Base-by-base conservation (phyloP, 306 rosid genomes). In the Gastrolobium villosum region DNA sequence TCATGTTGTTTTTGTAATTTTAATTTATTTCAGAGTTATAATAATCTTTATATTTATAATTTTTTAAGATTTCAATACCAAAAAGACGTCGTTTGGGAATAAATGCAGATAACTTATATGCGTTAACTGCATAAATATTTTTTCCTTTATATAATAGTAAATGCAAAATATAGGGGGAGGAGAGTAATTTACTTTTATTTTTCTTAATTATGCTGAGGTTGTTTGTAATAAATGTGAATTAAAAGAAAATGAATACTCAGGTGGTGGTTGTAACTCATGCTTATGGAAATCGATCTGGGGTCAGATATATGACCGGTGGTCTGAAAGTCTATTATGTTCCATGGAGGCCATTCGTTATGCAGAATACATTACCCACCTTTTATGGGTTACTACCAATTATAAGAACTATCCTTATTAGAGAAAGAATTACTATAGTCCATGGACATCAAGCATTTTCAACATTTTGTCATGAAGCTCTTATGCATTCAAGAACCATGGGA, bases 361-460 rank as follows among this genome's bases (percentile, higher is more conserved):
- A 94, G 87, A 94, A 92, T 55, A 92, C 98, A 5, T 81, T 92
- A 2, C 97, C 96, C 1, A 92, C 98, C 35, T 10, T 94, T 63
- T 94, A 88, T 7, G 97, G 97, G 46, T 85, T 90, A 26, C 85
- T 92, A 31, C 97, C 98, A 40, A 87, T 94, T 48, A 81, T 90
- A 50, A 88, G 98, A 85, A 88, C 88, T 56, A 89, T 94, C 80
- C 93, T 94, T 35, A 81, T 94, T 82, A 89, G 98, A 67, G 97
- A 94, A 82, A 88, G 79, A 55, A 90, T 94, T 74, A 86, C 93
- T 0, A 77, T 94, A 74, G 92, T 92, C 49, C 98, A 94, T 72
- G 97, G 97, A 15, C 98, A 92, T 85, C 98, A 92, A 85, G 97
- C 98, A 40, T 94, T 94, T 85, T 92, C 97, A 10, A 94, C 98